phyloP scores from a whole-genome alignment of 306 rosid genomes.

The Cicer bijugum region DNA sequence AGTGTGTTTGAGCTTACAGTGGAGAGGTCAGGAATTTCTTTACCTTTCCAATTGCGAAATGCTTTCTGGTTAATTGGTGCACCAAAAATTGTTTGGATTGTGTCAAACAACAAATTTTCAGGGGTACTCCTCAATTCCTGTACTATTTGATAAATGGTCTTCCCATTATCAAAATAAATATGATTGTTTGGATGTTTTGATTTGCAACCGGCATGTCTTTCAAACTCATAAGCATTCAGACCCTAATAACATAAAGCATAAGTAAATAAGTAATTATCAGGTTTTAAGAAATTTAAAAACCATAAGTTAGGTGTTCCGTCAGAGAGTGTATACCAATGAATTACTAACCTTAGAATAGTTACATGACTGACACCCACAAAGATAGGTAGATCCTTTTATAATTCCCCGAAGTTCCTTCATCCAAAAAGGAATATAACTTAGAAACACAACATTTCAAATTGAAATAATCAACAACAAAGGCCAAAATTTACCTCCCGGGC shows the following conservation, averaged over 20 bases:
- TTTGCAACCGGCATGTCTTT: slow-evolving; percentile 84
- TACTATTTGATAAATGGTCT: slow-evolving; percentile 81
- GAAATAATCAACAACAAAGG: slow-evolving; percentile 42
- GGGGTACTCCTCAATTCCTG: slow-evolving; percentile 87
- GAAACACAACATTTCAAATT: slow-evolving; percentile 20
- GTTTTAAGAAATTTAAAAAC: slow-evolving; percentile 16
- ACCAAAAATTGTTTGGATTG: slow-evolving; percentile 79
- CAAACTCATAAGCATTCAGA: slow-evolving; percentile 85
- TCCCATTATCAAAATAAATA: slow-evolving; percentile 82
- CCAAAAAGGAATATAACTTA: slow-evolving; percentile 43
- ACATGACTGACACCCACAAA: slow-evolving; percentile 82
- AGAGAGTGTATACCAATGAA: slow-evolving; percentile 27
- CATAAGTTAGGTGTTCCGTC: slow-evolving; percentile 9
- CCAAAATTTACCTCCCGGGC: slow-evolving; percentile 66
- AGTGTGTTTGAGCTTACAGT: slow-evolving; percentile 17
- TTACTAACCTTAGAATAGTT: slow-evolving; percentile 63
- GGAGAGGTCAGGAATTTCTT: slow-evolving; percentile 2
- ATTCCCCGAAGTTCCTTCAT: slow-evolving; percentile 81
- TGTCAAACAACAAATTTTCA: slow-evolving; percentile 71
- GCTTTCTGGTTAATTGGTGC: slow-evolving; percentile 86
- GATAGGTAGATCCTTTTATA: slow-evolving; percentile 85
- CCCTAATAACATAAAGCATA: slow-evolving; percentile 50
- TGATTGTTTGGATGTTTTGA: slow-evolving; percentile 92
- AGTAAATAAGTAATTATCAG: slow-evolving; percentile 32
- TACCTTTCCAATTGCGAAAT: slow-evolving; percentile 83